These are phyloP conservation scores for Malassezia dermatis DNA, from an alignment of 1,284 basidiomycete species.

Conservation along the genomic window DNA sequence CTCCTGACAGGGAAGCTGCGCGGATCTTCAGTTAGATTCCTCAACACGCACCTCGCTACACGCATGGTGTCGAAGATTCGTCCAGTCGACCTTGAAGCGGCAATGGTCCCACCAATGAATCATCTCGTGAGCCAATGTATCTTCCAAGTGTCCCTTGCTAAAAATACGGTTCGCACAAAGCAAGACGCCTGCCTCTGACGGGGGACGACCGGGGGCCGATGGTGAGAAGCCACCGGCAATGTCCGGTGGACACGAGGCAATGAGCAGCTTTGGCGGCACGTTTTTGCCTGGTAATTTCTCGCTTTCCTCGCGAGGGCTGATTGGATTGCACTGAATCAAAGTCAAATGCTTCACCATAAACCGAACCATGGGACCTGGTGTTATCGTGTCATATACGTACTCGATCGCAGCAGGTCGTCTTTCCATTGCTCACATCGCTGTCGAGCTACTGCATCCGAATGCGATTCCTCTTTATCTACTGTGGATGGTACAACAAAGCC, in stretches of 20 bases:
- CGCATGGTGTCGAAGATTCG: conserved; percentile 79
- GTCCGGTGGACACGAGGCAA: conserved; percentile 29
- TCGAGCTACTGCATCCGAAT: conserved; percentile 11
- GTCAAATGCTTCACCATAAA: conserved; percentile 45
- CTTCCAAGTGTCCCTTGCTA: conserved; percentile 76
- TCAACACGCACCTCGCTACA: conserved; percentile 70
- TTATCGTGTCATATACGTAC: conserved; percentile 11
- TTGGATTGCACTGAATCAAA: conserved; percentile 36
- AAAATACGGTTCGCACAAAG: conserved; percentile 49
- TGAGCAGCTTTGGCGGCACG: conserved; percentile 24
- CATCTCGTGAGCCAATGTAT: conserved; percentile 84
- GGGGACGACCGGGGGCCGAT: conserved; percentile 20
- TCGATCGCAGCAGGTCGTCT: conserved; percentile 34
- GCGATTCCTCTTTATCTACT: not conserved
- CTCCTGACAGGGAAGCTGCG: conserved; percentile 82
- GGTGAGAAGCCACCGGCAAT: conserved; percentile 42
- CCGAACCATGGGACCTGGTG: conserved; percentile 38
- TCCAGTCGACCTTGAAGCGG: conserved; percentile 85
- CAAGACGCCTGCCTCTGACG: conserved; percentile 28
- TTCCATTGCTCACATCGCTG: conserved; percentile 38
- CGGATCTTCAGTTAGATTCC: conserved; percentile 59
- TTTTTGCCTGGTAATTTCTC: not conserved
- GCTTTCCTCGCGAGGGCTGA: conserved; percentile 9
- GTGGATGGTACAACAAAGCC: not conserved
- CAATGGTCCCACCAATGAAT: conserved; percentile 94